Percentiles rank a stretch among this genome's conserved stretches.
These are phyloP conservation scores for Notholithocarpus densiflorus DNA, from an alignment of 306 rosid species.

Conservation along the genomic window DNA sequence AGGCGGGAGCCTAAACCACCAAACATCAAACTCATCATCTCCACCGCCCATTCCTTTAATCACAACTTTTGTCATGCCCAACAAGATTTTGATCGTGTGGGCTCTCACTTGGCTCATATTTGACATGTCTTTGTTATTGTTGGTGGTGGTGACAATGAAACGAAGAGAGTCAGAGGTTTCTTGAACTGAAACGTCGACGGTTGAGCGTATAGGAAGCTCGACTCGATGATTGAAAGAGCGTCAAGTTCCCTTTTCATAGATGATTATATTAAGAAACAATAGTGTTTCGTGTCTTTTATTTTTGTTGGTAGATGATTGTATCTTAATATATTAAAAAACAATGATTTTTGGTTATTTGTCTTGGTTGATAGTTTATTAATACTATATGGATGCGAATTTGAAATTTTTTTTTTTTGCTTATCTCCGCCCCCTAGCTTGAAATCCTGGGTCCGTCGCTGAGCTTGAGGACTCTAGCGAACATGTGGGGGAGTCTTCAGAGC, in stretches of 20 bases:
- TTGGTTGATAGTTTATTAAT: too few species aligned
- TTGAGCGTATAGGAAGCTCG: constrained; percentile 47
- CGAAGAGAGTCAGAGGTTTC: constrained; percentile 41
- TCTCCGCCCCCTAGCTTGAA: too few species aligned
- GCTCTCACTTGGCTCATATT: constrained; percentile 27
- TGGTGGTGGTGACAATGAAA: constrained; percentile 22
- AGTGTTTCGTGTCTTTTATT: too few species aligned
- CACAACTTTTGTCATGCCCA: constrained; percentile 44
- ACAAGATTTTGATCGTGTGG: constrained; percentile 40
- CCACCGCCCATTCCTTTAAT: constrained; percentile 29
- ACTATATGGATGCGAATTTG: too few species aligned
- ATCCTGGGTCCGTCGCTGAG: too few species aligned
- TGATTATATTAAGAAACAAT: too few species aligned
- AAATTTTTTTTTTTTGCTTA: too few species aligned
- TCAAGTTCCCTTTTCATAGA: too few species aligned
- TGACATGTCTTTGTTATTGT: neutral
- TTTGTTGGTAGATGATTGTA: too few species aligned
- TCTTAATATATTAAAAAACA: too few species aligned
- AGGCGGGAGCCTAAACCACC: constrained; percentile 50
- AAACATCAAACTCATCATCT: constrained; percentile 27
- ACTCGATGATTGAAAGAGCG: too few species aligned
- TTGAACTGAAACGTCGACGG: constrained; percentile 43
- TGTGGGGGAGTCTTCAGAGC: constrained; percentile 53
- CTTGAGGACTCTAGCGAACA: constrained; percentile 43
- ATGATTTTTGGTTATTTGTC: too few species aligned